Evolutionary conservation across 164 flowering plant species (phyloP).

Genomic region (Dillenia turbinata): DNA sequence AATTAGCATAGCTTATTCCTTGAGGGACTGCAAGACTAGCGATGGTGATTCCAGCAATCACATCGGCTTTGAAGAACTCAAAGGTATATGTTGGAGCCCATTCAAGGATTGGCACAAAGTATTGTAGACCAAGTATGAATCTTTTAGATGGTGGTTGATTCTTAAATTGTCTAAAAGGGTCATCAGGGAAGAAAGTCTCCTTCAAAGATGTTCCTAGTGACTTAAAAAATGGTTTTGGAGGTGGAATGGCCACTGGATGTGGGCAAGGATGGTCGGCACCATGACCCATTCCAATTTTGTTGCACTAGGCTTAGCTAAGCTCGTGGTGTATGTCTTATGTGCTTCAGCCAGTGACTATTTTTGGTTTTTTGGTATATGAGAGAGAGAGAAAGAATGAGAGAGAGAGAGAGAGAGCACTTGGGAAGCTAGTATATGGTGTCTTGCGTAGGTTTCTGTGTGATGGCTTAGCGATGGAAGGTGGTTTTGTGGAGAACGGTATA

Average conservation of each 20-base stretch:
- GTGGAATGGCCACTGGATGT: conserved; percentile 41
- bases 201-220: conserved; percentile 31
- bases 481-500: too few species aligned
- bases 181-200: conserved; percentile 76
- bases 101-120: conserved; percentile 59
- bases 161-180: conserved; percentile 56
- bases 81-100: conserved; percentile 67
- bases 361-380: too few species aligned
- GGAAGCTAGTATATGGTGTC: too few species aligned
- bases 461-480: too few species aligned
- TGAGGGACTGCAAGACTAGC: conserved; percentile 83
- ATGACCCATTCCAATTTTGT: too few species aligned
- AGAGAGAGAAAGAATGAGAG: too few species aligned
- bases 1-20: conserved; percentile 70
- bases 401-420: too few species aligned
- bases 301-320: too few species aligned
- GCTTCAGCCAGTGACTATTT: too few species aligned
- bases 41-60: conserved; percentile 74
- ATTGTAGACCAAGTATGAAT: conserved; percentile 37
- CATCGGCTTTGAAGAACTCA: conserved; percentile 47
- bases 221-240: conserved; percentile 39
- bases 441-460: too few species aligned
- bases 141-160: conserved; percentile 28
- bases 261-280: conserved; percentile 1
- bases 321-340: too few species aligned